phyloP scores from a whole-genome alignment of 306 rosid species.

The Prunus dulcis region DNA sequence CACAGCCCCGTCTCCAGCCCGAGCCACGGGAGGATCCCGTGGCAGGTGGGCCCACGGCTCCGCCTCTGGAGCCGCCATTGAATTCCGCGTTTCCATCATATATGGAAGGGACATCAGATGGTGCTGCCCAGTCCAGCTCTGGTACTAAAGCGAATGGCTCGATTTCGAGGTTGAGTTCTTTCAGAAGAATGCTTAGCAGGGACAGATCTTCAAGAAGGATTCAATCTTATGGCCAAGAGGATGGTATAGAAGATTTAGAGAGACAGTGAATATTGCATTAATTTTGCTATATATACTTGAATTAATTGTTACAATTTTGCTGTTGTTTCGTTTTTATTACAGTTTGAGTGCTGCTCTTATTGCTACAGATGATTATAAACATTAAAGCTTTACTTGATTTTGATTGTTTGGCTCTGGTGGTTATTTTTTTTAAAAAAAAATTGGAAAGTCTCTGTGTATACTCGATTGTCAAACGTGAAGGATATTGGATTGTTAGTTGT shows the following conservation, averaged over 20 bases:
- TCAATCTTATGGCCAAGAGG: slow-evolving; percentile 28
- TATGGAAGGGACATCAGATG: slow-evolving; percentile 35
- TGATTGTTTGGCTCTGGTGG: neutral
- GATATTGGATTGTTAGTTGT: neutral
- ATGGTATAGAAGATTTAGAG: slow-evolving; percentile 46
- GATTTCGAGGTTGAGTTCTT: slow-evolving; percentile 42
- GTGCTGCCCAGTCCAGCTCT: slow-evolving; percentile 7
- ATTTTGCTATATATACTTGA: neutral
- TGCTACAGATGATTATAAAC: neutral
- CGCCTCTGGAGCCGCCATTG: slow-evolving; percentile 3
- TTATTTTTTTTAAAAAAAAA: neutral
- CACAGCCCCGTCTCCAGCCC: slow-evolving; percentile 29
- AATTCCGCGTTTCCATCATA: neutral
- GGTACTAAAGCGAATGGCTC: slow-evolving; percentile 32
- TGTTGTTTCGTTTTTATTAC: neutral
- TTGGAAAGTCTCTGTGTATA: neutral
- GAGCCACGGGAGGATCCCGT: slow-evolving; percentile 47
- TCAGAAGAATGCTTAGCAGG: slow-evolving; percentile 47
- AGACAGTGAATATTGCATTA: slow-evolving; percentile 31
- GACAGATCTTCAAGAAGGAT: slow-evolving; percentile 46
- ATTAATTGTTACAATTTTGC: neutral
- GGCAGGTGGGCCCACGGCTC: slow-evolving; percentile 15
- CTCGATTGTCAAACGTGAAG: neutral
- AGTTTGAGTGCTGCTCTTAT: neutral
- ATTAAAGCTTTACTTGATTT: neutral